A percentile compares a stretch with the other conserved stretches of the same genome.
Evolutionary conservation across 805 yeast genomes (phyloP).

Genomic region (Pichia thaimueangensis): DNA sequence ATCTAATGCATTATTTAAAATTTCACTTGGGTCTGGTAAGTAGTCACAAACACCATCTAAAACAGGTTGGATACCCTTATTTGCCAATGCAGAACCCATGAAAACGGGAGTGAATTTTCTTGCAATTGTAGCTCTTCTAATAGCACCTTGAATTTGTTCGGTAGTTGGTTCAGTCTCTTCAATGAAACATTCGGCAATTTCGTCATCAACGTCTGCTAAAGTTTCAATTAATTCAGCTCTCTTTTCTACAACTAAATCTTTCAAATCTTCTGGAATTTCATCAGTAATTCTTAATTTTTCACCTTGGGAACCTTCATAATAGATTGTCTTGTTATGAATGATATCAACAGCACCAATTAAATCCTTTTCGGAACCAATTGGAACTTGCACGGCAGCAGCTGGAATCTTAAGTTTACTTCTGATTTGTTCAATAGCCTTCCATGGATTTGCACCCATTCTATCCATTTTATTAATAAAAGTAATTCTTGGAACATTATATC

Average conservation of each 20-base stretch:
- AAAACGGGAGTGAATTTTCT: conserved; percentile 98
- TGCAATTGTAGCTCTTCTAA: conserved; percentile 91
- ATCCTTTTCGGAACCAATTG: conserved; percentile 88
- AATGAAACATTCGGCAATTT: conserved; percentile 85
- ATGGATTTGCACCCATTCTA: conserved; percentile 98
- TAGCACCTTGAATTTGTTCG: conserved; percentile 80
- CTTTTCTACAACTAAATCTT: conserved; percentile 82
- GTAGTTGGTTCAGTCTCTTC: conserved; percentile 85
- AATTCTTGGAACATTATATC: conserved; percentile 94
- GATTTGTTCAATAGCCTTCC: conserved; percentile 88
- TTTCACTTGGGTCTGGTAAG: conserved; percentile 92
- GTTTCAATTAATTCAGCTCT: conserved; percentile 83
- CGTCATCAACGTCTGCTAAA: conserved; percentile 96
- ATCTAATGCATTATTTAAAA: conserved; percentile 86
- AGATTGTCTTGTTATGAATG: conserved; percentile 78
- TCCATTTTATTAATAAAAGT: conserved; percentile 98
- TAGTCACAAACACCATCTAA: conserved; percentile 94
- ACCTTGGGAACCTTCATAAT: conserved; percentile 88
- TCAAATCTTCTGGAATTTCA: conserved; percentile 73
- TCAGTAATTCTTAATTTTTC: conserved; percentile 57
- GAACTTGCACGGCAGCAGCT: conserved; percentile 97
- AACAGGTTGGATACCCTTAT: conserved; percentile 92
- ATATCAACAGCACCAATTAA: conserved; percentile 88
- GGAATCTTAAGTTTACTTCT: conserved; percentile 82
- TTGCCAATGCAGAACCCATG: conserved; percentile 98